Evolutionary conservation across 2,329 filamentous ascomycete genomes (phyloP), one percentile per base, ranked within the genome.

Genomic region (Orbilia quercus): DNA sequence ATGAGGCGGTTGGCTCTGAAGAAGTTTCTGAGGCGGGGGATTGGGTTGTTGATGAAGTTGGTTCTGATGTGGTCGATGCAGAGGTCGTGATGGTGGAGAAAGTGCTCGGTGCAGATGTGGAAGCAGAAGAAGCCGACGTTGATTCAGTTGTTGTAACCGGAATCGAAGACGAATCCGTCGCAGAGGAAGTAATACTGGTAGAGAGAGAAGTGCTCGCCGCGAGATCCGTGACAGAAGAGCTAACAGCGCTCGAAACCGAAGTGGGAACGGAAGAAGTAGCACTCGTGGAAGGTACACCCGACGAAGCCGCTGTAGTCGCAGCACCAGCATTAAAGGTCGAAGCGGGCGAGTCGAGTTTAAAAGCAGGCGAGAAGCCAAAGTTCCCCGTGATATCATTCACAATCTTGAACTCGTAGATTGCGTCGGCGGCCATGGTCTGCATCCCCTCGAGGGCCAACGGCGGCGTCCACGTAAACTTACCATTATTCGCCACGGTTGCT

Each of bases 401-500:
- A 31, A 73, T 73, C 23, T 73, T 73, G 54, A 73, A 55, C 22
- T 51, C 38, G 16, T 73, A 73, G 22, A 64, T 48, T 6, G 65
- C 47, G 36, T 60, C 69, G n/a, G 59, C 69, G 20, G 59, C 69
- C 69, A 73, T 73, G n/a, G 69, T 73, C 20, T 73, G 69, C 53
- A 73, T 36, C 14, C 69, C 69, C 22, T 73, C 53, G 16, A 73
- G 69, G 16, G 25, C 22, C 1, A 66, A 12, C 14, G 60, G 69
- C 1, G 69, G 69, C 1, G 47, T 66, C 69, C 69, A 73, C 57
- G 60, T 22, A 48, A 73, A 73, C 18, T 66, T 73, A 6, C 69
- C 69, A 20, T 54, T 73, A 16, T 73, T 73, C 22, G 60, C 60
- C 31, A 73, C 42, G 36, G 22, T 50, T 14, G 59, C 69, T 73